Evolutionary conservation across 1,284 basidiomycete species (phyloP).

Genomic region (Boletus smithii): DNA sequence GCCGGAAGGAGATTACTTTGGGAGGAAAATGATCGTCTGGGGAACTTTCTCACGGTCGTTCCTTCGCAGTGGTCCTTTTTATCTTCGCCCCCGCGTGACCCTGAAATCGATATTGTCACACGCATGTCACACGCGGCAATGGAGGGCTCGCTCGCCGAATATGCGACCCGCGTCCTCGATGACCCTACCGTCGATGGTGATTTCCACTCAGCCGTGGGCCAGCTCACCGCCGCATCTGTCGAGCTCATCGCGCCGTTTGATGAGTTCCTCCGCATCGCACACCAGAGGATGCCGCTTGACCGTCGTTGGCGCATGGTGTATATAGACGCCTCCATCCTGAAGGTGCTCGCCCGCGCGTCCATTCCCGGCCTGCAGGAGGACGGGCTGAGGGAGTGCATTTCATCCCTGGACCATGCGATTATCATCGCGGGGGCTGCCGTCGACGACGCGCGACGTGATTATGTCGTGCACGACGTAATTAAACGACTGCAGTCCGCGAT

Average conservation of each 20-base stretch:
- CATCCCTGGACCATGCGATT: constrained; percentile 72
- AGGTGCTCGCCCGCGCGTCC: constrained; percentile 42
- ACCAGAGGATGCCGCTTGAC: constrained; percentile 40
- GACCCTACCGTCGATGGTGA: neutral
- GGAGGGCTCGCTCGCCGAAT: constrained; percentile 5
- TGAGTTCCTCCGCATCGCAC: constrained; percentile 34
- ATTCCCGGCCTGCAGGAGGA: constrained; percentile 28
- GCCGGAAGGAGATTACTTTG: constrained; percentile 39
- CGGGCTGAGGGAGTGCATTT: constrained; percentile 40
- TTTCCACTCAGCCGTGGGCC: constrained; percentile 16
- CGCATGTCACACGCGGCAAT: constrained; percentile 23
- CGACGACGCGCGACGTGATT: constrained; percentile 56
- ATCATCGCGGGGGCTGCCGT: constrained; percentile 76
- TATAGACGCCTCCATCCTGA: constrained; percentile 61
- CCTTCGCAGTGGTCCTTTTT: constrained; percentile 38
- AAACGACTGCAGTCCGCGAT: constrained; percentile 38
- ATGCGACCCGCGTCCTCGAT: constrained; percentile 18
- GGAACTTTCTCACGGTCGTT: constrained; percentile 37
- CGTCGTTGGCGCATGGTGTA: constrained; percentile 54
- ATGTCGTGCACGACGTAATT: constrained; percentile 60
- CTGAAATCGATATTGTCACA: constrained; percentile 27
- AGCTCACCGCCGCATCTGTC: constrained; percentile 4
- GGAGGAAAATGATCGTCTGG: constrained; percentile 41
- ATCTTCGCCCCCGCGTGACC: constrained; percentile 36
- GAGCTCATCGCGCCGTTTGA: constrained; percentile 18